A percentile compares a stretch with the other conserved stretches of the same genome.
phyloP scores from a whole-genome alignment of 768 basidiomycete genomes.

The Phanerochaete carnosa region DNA sequence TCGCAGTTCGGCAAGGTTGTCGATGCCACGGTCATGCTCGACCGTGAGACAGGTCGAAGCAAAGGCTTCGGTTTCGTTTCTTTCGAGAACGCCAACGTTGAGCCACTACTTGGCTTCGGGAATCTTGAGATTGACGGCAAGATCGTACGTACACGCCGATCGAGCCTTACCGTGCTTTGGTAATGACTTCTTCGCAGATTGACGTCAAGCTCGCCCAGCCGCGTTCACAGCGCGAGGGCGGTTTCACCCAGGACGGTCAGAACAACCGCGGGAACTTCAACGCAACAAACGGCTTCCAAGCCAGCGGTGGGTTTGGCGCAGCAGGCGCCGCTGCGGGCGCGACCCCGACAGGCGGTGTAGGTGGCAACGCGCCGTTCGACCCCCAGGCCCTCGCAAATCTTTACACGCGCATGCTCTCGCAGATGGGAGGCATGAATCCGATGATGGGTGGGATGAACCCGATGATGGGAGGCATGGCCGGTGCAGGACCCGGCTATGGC shows the following conservation, averaged over 20 bases:
- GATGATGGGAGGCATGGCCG: constrained; percentile 46
- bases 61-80: constrained; percentile 99
- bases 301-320: constrained; percentile 35
- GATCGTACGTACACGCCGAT: constrained; percentile 52
- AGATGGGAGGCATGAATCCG: constrained; percentile 56
- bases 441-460: constrained; percentile 41
- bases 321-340: constrained; percentile 17
- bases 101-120: constrained; percentile 83
- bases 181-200: constrained; percentile 52
- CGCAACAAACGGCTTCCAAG: constrained; percentile 17
- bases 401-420: constrained; percentile 94
- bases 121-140: constrained; percentile 94
- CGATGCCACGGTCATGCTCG: constrained; percentile 98
- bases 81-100: constrained; percentile 88
- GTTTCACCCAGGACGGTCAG: constrained; percentile 45
- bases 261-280: background rate
- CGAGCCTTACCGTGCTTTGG: background rate
- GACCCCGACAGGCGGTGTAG: constrained; percentile 24
- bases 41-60: constrained; percentile 90
- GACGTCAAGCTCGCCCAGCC: constrained; percentile 98
- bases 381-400: constrained; percentile 89
- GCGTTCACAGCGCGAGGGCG: constrained; percentile 69
- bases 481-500: constrained; percentile 25
- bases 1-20: constrained; percentile 93
- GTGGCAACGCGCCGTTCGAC: constrained; percentile 72